Base-by-base conservation (phyloP, 305 asterid genomes). In the Fraxinus latifolia region DNA sequence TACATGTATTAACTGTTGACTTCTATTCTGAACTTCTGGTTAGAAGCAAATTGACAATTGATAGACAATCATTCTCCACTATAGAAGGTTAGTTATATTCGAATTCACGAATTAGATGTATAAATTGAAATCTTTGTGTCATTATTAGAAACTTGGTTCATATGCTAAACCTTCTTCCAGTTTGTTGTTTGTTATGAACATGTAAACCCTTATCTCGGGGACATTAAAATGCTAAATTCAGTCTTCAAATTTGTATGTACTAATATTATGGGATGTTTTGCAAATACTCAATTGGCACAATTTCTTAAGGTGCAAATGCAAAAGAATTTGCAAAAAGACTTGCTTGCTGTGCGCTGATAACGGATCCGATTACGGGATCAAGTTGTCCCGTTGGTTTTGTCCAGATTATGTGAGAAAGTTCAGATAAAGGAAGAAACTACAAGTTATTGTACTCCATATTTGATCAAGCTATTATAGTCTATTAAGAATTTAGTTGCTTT, bases 61-160 rank as follows among this genome's bases (percentile, higher is more conserved):
- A 77, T 76, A 81, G 67, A 17, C 15, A 7, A 27, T 15, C 36
- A 68, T 29, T 68, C 31, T 74, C 81, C 80, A 39, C 27, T 82
- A 34, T 72, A 80, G 68, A 74, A 79, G 82, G 74, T 86, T 85
- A 72, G 62, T 91, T 91, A 90, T 90, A 90, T 88, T 85, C 82
- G 80, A 76, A 84, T 76, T 84, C 82, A 86, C 76, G 42, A 25
- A 75, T 73, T 75, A 86, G 85, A 27, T 81, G 80, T 82, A 87
- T 83, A 75, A 84, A 83, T 84, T 32, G 82, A 77, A 83, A 82
- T 79, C 76, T 29, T 74, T 85, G 89, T 89, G 86, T 84, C 74
- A 77, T 83, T 80, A 74, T 86, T 85, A 39, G 76, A 83, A 39
- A 62, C 86, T 65, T 78, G 81, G 84, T 68, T 80, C 77, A 27